A percentile compares a stretch with the other conserved stretches of the same genome.
Conservation (phyloP, 768 basidiomycete species). For the Suillus weaverae region DNA sequence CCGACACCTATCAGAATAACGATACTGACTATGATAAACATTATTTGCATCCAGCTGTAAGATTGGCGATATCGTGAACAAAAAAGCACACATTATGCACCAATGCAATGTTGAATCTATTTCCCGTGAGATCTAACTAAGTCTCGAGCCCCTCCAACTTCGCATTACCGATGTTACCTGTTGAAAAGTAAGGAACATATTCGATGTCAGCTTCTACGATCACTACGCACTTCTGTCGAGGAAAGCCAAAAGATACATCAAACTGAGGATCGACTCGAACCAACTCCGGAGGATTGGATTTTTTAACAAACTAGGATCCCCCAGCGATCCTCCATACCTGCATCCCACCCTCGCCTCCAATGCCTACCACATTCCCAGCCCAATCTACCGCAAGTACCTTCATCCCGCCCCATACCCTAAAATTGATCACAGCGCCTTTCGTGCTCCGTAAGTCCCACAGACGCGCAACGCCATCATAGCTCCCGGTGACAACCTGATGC, state of each 20-base stretch:
- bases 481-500: constrained; percentile 67
- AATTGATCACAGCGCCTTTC: constrained; percentile 61
- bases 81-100: constrained; percentile 41
- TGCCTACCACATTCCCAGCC: constrained; percentile 52
- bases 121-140: constrained; percentile 53
- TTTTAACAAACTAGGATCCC: constrained; percentile 15
- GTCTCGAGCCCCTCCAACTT: constrained; percentile 57
- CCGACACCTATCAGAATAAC: not conserved
- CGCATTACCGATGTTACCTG: constrained; percentile 47
- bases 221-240: constrained; percentile 51
- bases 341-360: constrained; percentile 66
- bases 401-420: constrained; percentile 59
- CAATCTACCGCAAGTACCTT: constrained; percentile 65
- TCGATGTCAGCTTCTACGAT: not conserved
- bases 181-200: not conserved
- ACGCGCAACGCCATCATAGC: constrained; percentile 76
- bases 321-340: constrained; percentile 40
- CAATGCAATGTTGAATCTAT: constrained; percentile 63
- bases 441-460: constrained; percentile 79
- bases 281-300: not conserved
- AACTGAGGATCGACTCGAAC: constrained; percentile 37
- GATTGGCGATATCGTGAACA: not conserved
- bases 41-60: constrained; percentile 40
- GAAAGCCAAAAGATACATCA: constrained; percentile 63
- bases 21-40: constrained; percentile 60